These are phyloP conservation scores for Juncus inflexus DNA, from an alignment of 176 grass and related monocot genomes.

Conservation along the genomic window DNA sequence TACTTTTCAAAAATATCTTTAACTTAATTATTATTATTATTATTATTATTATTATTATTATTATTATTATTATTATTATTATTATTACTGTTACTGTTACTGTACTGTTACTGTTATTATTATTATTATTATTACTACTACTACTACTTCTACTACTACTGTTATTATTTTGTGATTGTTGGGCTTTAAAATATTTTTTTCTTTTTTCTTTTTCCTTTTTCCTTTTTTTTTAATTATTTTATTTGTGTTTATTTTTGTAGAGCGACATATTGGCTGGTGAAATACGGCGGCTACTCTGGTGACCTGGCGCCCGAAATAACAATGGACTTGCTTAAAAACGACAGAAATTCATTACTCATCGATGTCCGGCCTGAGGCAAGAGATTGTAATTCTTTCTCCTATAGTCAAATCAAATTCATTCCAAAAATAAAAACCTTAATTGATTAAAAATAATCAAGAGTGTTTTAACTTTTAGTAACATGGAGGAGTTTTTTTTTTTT, in stretches of 20 bases:
- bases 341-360: constrained; percentile 74
- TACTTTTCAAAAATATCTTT: too few species aligned
- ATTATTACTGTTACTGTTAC: too few species aligned
- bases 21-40: too few species aligned
- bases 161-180: too few species aligned
- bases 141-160: too few species aligned
- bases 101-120: too few species aligned
- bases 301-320: constrained; percentile 68
- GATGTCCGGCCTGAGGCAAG: constrained; percentile 99
- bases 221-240: constrained; percentile 6
- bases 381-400: constrained; percentile 86
- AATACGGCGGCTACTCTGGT: constrained; percentile 77
- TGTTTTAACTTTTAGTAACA: too few species aligned
- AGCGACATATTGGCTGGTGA: constrained; percentile 62
- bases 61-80: too few species aligned
- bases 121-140: too few species aligned
- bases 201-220: background rate
- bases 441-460: too few species aligned
- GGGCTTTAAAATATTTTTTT: background rate
- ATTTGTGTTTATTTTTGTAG: constrained; percentile 33
- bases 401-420: constrained; percentile 50
- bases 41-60: too few species aligned
- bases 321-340: constrained; percentile 68
- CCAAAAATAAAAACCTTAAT: too few species aligned
- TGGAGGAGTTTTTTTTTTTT: constrained; percentile 17